Base-by-base conservation (phyloP, 1,284 basidiomycete species). In the Schizopora paradoxa region DNA sequence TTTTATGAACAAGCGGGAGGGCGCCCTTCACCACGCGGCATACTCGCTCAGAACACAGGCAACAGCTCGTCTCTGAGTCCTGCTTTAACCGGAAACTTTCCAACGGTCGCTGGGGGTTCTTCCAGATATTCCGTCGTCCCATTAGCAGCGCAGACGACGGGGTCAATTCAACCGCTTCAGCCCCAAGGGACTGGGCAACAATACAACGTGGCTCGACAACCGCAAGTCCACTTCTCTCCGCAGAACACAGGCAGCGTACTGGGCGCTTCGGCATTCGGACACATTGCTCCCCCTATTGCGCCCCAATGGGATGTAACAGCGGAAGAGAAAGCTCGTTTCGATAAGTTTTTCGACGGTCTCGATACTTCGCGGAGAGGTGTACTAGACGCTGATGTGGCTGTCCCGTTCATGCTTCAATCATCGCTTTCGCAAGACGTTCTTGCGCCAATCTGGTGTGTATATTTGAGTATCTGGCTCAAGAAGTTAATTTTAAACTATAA, bases 391-490 rank as follows among this genome's bases (percentile, higher is more conserved):
- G 91, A 95, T 52, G 80, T 90, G 18, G 96, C 93, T 3, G 96
- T 98, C 0, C 91, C 91, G 4, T 99, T 99, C 66, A 90, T 99
- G 84, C 67, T 96, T 52, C 86, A 94, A 64, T 95, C 92, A 42
- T 86, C 91, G 49, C 69, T 99, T 32, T 76, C 86, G 4, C 90
- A 91, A 54, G 82, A 86, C 14, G 75, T 81, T 14, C 74, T 99
- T 21, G 96, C 96, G 13, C 86, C 82, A 57, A 74, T 99, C 44
- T 99, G 96, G 95, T 94, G 58, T 49, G 86, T 57, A 16, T 26
- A 37, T 16, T 23, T 42, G 40, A 6, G 11, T 41, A 23, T 45
- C 25, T 29, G 16, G 18, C 37, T 14, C 39, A 25, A 23, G 19
- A n/a, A 32, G 43, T 47, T 41, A 48, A 31, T 34, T 41, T 53